Evolutionary conservation across 192 early-diverging fungal genomes (phyloP).

Genomic region (Coemansia sp.): DNA sequence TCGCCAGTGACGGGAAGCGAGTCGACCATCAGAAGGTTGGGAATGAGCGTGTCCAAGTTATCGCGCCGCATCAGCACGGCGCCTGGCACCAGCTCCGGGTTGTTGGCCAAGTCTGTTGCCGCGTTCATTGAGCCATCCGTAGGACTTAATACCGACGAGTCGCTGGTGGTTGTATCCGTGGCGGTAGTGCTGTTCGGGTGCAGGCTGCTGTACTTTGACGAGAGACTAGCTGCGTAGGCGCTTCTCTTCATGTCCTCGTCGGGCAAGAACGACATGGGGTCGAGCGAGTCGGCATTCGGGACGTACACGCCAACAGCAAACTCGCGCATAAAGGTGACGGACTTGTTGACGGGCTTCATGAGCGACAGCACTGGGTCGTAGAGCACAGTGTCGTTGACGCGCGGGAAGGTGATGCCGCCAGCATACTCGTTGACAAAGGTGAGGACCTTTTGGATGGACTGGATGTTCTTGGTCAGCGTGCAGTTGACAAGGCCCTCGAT

Average conservation of each 20-base stretch:
- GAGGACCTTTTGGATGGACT: conserved; percentile 30
- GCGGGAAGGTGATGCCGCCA: conserved; percentile 30
- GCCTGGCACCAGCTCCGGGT: background rate
- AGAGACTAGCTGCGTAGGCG: background rate
- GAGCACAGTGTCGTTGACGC: conserved; percentile 23
- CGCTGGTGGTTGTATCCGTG: background rate
- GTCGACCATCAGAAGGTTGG: background rate
- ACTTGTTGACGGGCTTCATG: conserved; percentile 29
- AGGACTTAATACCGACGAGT: background rate
- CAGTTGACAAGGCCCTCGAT: conserved; percentile 53
- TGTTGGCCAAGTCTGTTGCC: background rate
- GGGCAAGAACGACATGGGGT: conserved; percentile 21
- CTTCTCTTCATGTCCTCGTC: background rate
- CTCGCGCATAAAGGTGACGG: conserved; percentile 14
- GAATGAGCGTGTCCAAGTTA: background rate
- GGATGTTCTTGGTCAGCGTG: conserved; percentile 45
- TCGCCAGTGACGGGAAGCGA: background rate
- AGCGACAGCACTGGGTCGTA: conserved; percentile 12
- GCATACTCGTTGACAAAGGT: conserved; percentile 38
- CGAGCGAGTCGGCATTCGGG: conserved; percentile 21
- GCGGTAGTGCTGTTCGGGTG: background rate
- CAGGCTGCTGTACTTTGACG: background rate
- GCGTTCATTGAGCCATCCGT: background rate
- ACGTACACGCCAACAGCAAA: conserved; percentile 41
- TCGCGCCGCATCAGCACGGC: conserved; percentile 2